Conservation (phyloP, 2,329 filamentous ascomycete species). For the Pseudogymnoascus sp. region DNA sequence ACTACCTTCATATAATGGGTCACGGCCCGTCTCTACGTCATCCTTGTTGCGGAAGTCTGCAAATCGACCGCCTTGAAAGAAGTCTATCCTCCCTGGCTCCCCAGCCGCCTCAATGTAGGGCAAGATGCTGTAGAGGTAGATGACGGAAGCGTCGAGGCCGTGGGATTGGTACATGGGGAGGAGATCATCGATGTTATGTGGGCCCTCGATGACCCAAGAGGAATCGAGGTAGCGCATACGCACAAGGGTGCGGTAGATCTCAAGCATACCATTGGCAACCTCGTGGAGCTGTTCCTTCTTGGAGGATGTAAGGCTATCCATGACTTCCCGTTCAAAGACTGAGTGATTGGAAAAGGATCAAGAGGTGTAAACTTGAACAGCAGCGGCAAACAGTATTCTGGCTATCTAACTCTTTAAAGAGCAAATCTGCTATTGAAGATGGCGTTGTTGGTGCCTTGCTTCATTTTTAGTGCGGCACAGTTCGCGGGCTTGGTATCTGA, state of each 20-base stretch:
- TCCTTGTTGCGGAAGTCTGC: constrained; percentile 18
- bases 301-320: neutral
- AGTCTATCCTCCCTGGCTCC: constrained; percentile 9
- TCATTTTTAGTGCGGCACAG: no score
- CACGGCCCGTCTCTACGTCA: constrained; percentile 15
- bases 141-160: constrained; percentile 17
- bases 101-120: constrained; percentile 19
- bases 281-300: constrained; percentile 19
- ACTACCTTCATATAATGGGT: constrained; percentile 14
- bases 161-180: constrained; percentile 15
- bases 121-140: constrained; percentile 25
- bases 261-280: constrained; percentile 24
- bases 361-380: no score
- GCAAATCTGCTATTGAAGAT: no score
- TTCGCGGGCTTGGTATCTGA: no score
- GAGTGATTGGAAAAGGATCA: no score
- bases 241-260: constrained; percentile 26
- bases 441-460: no score
- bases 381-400: no score
- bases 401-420: no score
- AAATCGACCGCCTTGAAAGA: constrained; percentile 18
- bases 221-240: constrained; percentile 24
- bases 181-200: constrained; percentile 18
- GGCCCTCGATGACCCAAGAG: constrained; percentile 18
- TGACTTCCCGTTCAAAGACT: no score